Percentiles rank a stretch among this genome's conserved stretches.
Conservation (phyloP, 768 basidiomycete genomes). For the Boletus pseudopeckii region DNA sequence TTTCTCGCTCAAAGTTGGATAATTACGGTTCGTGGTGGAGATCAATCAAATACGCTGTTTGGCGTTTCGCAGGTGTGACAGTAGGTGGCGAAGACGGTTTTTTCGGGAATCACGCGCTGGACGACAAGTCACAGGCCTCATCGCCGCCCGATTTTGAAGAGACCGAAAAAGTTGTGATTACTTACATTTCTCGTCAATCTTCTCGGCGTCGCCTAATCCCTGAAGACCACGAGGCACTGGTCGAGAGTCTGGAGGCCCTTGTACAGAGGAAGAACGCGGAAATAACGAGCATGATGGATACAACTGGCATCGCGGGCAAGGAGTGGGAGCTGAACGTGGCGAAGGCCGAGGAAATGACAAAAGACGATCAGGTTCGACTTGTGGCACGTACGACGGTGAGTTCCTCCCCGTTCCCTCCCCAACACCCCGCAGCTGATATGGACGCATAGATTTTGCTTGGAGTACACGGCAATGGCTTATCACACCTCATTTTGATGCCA, state of each 20-base stretch:
- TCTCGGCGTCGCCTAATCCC: constrained; percentile 46
- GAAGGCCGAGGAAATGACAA: constrained; percentile 60
- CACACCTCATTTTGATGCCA: constrained; percentile 84
- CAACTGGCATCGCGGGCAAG: constrained; percentile 10
- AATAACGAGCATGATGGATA: neutral
- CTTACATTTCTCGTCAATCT: constrained; percentile 71
- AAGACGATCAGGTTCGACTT: constrained; percentile 71
- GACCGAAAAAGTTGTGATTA: constrained; percentile 57
- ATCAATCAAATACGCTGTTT: constrained; percentile 60
- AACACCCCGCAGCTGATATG: neutral
- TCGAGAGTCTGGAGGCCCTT: constrained; percentile 50
- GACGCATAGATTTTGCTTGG: constrained; percentile 58
- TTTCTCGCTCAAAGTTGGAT: constrained; percentile 32
- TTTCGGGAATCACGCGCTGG: constrained; percentile 1
- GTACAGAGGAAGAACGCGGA: constrained; percentile 36
- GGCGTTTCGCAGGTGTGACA: constrained; percentile 60
- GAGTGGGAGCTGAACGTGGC: constrained; percentile 62
- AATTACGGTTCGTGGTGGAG: constrained; percentile 68
- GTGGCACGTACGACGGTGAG: constrained; percentile 69
- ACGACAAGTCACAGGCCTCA: neutral
- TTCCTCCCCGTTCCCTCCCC: neutral
- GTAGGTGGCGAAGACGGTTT: constrained; percentile 33
- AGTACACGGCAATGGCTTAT: constrained; percentile 78
- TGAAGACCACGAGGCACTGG: constrained; percentile 54
- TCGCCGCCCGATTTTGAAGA: constrained; percentile 30